Evolutionary conservation across 2,329 filamentous ascomycete species (phyloP), one percentile per base, ranked within the genome.

Genomic region (Uncinocarpus reesii): DNA sequence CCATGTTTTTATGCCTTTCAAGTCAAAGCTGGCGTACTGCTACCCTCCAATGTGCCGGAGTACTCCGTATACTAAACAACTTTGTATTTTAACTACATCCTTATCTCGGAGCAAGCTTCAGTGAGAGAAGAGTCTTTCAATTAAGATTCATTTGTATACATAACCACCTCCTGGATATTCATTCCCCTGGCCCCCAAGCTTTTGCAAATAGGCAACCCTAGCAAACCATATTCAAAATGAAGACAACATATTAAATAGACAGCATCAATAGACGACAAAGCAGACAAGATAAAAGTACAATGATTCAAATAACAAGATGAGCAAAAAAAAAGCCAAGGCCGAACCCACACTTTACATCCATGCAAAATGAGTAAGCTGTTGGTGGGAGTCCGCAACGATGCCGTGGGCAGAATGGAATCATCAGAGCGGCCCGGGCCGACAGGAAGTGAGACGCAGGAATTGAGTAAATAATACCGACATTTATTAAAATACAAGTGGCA

Each of bases 401-500:
- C 13, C 24, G 18, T 15, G 20, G 10, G 23, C 13, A 18, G 21
- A 40, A 16, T 7, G 13, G 24, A 28, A 18, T 4, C 5, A 8
- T 26, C n/a, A 29, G 18, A 29, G 24, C 28, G 3, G 24, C 24
- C 18, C 24, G 29, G 38, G 11, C 4, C 24, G 24, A 24, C 18
- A 42, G 6, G 15, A 21, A 20, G 5, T 28, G 16, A 29, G 2
- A 5, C 23, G 15, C 20, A 24, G 13, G 26, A 24, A 26, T 4
- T 24, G 13, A 24, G 3, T 3, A 34, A 24, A n/a, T 32, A 11
- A 24, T n/a, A 43, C 16, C 15, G 15, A 21, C 28, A 34, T 34
- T 18, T 42, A 43, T 34, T 43, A 43, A 34, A 34, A 20, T 43
- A 43, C 41, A 43, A 24, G 24, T 32, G 15, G 38, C 38, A 7